Evolutionary conservation across 768 basidiomycete genomes (phyloP).

Genomic region (Phylloporus rhodoxanthus): DNA sequence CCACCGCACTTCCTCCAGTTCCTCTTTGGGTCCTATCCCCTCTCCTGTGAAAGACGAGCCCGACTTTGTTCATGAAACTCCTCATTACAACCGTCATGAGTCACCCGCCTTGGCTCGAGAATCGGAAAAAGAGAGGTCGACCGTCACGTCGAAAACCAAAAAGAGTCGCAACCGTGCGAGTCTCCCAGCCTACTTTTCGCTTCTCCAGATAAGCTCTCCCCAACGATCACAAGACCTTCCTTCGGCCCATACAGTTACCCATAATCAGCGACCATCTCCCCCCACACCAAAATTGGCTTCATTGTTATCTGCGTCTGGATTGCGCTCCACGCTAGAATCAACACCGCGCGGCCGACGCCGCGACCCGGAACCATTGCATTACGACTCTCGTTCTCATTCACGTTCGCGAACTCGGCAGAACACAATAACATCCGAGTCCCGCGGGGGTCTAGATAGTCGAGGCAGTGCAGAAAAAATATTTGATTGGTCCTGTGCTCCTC

Average conservation of each 20-base stretch:
- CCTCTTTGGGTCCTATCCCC: constrained; percentile 28
- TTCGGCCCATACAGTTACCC: constrained; percentile 39
- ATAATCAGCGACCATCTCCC: constrained; percentile 44
- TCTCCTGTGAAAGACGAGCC: constrained; percentile 41
- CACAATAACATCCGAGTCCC: constrained; percentile 7
- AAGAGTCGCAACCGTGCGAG: constrained; percentile 62
- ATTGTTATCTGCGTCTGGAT: constrained; percentile 28
- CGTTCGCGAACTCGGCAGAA: constrained; percentile 32
- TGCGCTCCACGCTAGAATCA: constrained; percentile 34
- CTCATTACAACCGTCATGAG: constrained; percentile 26
- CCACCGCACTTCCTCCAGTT: constrained; percentile 43
- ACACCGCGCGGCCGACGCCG: constrained; percentile 53
- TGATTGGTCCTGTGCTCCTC: constrained; percentile 42
- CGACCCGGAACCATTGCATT: constrained; percentile 31
- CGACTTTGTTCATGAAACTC: constrained; percentile 34
- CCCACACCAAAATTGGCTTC: constrained; percentile 52
- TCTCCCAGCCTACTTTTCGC: constrained; percentile 71
- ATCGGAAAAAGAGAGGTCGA: constrained; percentile 22
- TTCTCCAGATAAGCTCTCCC: constrained; percentile 50
- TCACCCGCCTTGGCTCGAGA: constrained; percentile 26
- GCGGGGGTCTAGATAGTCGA: constrained; percentile 21
- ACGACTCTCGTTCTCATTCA: constrained; percentile 38
- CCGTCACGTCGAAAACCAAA: constrained; percentile 38
- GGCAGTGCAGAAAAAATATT: constrained; percentile 41
- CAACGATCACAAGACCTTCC: constrained; percentile 35